Percentiles rank a stretch among this genome's conserved stretches.
These are phyloP conservation scores for Debaryomyces udenii DNA, from an alignment of 1,139 yeast species.

Conservation along the genomic window DNA sequence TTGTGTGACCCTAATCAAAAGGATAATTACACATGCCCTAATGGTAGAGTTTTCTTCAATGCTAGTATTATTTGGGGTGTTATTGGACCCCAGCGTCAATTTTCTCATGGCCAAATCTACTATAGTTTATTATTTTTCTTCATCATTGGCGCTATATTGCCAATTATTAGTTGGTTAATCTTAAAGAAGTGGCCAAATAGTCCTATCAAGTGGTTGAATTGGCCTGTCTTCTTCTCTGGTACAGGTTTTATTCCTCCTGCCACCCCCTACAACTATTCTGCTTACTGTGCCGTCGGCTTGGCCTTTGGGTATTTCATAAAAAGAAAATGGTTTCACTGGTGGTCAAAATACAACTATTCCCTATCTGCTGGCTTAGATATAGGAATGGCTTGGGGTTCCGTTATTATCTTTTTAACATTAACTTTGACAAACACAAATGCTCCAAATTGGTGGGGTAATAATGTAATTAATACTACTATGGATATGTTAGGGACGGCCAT, in stretches of 20 bases:
- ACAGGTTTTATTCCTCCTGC: conserved; percentile 6
- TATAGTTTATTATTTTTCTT: conserved; percentile 55
- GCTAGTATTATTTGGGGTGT: conserved; percentile 68
- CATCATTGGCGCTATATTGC: conserved; percentile 55
- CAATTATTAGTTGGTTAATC: conserved; percentile 43
- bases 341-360: conserved; percentile 65
- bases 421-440: conserved; percentile 39
- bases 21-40: conserved; percentile 51
- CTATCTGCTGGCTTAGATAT: conserved; percentile 61
- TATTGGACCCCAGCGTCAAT: conserved; percentile 58
- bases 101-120: conserved; percentile 40
- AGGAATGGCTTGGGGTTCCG: conserved; percentile 55
- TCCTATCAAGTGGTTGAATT: conserved; percentile 35
- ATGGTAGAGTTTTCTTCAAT: conserved; percentile 48
- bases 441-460: conserved; percentile 55
- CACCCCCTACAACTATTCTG: conserved; percentile 52
- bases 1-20: conserved; percentile 45
- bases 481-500: conserved; percentile 25
- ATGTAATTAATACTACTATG: conserved; percentile 32
- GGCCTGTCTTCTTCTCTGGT: conserved; percentile 12
- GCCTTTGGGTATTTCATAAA: conserved; percentile 25
- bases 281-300: conserved; percentile 33
- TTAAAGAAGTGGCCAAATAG: conserved; percentile 40
- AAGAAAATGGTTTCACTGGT: conserved; percentile 53
- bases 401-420: conserved; percentile 53